Conservation (phyloP, 2,329 filamentous ascomycete species). For the Trematosphaeria pertusa region DNA sequence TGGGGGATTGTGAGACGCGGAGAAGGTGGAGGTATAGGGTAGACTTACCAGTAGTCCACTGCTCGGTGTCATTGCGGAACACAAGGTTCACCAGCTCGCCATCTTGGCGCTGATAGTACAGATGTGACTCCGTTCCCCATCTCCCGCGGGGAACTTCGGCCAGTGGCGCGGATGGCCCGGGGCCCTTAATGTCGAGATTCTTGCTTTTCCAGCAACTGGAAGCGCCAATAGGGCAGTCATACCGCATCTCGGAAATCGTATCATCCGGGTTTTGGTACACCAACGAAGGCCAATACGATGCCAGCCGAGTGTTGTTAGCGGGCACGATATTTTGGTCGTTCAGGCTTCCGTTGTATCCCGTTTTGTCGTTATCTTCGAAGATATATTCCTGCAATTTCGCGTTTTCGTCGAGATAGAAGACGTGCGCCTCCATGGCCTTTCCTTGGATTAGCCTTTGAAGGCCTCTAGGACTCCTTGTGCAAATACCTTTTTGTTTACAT, state of each 20-base stretch:
- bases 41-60: background rate
- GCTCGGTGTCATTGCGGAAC: background rate
- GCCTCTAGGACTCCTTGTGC: no score
- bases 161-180: background rate
- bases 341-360: background rate
- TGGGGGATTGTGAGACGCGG: background rate
- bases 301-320: background rate
- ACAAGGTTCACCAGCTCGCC: background rate
- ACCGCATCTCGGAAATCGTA: background rate
- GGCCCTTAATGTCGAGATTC: background rate
- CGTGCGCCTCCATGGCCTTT: slow-evolving; percentile 7
- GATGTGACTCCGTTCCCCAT: background rate
- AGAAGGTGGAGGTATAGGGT: background rate
- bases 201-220: background rate
- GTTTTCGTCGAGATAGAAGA: slow-evolving; percentile 10
- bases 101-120: background rate
- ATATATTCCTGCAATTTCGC: slow-evolving; percentile 5
- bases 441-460: no score
- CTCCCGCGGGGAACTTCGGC: background rate
- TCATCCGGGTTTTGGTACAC: background rate
- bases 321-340: slow-evolving; percentile 5
- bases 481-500: background rate
- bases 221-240: background rate
- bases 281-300: slow-evolving; percentile 5
- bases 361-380: slow-evolving; percentile 3